Evolutionary conservation across 1,284 basidiomycete species (phyloP).

Genomic region (Austroboletus novae-zelandiae): DNA sequence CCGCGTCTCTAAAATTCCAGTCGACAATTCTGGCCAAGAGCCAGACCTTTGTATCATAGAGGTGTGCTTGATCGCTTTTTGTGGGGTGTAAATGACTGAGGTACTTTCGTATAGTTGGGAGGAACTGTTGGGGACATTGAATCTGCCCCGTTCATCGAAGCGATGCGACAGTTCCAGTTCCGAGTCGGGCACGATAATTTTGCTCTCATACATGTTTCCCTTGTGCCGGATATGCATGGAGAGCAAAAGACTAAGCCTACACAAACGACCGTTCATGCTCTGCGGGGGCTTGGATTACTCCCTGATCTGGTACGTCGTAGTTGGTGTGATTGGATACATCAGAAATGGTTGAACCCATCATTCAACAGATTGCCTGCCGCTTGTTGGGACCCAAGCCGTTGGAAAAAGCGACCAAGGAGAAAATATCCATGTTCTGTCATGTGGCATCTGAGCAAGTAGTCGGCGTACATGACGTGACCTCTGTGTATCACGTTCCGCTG

Average conservation of each 20-base stretch:
- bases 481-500: slow-evolving; percentile 97
- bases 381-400: slow-evolving; percentile 72
- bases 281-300: slow-evolving; percentile 90
- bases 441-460: slow-evolving; percentile 92
- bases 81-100: slow-evolving; percentile 6
- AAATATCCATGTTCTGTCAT: slow-evolving; percentile 99
- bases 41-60: slow-evolving; percentile 99
- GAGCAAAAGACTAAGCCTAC: slow-evolving; percentile 99
- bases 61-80: slow-evolving; percentile 40
- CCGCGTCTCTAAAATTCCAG: slow-evolving; percentile 89
- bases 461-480: slow-evolving; percentile 94
- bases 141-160: slow-evolving; percentile 96
- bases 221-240: slow-evolving; percentile 97
- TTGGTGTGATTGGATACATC: neutral
- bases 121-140: slow-evolving; percentile 97
- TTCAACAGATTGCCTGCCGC: slow-evolving; percentile 84
- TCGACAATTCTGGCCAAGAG: slow-evolving; percentile 90
- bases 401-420: slow-evolving; percentile 84
- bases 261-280: slow-evolving; percentile 93
- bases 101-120: slow-evolving; percentile 62
- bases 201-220: slow-evolving; percentile 96
- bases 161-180: slow-evolving; percentile 99
- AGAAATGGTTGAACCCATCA: neutral
- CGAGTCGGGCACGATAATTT: slow-evolving; percentile 97
- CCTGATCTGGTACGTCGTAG: slow-evolving; percentile 80